phyloP scores from a whole-genome alignment of 2,329 filamentous ascomycete species.

The Myriosclerotinia duriaeana region DNA sequence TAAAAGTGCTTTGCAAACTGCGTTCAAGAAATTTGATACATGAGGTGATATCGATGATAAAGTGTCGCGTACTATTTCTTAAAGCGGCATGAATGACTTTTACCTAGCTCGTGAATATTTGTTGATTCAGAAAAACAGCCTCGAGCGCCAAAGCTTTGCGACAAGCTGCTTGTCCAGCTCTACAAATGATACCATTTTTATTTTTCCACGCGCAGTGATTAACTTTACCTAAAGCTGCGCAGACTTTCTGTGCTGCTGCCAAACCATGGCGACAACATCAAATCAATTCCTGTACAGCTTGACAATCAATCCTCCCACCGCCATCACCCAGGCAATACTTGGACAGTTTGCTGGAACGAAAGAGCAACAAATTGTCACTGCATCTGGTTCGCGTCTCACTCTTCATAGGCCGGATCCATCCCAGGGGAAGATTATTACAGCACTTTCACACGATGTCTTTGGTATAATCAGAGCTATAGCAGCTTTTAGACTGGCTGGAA shows the following conservation, averaged over 20 bases:
- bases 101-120: slow-evolving; percentile 24
- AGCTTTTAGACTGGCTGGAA: slow-evolving; percentile 87
- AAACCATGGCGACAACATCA: slow-evolving; percentile 87
- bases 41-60: slow-evolving; percentile 21
- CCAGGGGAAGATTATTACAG: slow-evolving; percentile 80
- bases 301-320: slow-evolving; percentile 89
- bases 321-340: slow-evolving; percentile 84
- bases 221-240: slow-evolving; percentile 30
- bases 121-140: slow-evolving; percentile 13
- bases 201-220: slow-evolving; percentile 16
- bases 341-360: slow-evolving; percentile 95
- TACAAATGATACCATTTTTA: slow-evolving; percentile 29
- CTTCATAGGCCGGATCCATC: slow-evolving; percentile 83
- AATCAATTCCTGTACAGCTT: slow-evolving; percentile 99
- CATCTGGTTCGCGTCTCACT: slow-evolving; percentile 83
- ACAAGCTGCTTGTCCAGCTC: slow-evolving; percentile 34
- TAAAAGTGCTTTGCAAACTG: background rate
- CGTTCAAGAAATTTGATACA: slow-evolving; percentile 15
- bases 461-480: slow-evolving; percentile 90
- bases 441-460: slow-evolving; percentile 92
- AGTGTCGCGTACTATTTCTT: slow-evolving; percentile 21
- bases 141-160: slow-evolving; percentile 23
- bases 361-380: slow-evolving; percentile 96
- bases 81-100: slow-evolving; percentile 24
- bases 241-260: slow-evolving; percentile 35